Conservation (phyloP, 1,139 yeast species). For the Fermentozyma sake region DNA sequence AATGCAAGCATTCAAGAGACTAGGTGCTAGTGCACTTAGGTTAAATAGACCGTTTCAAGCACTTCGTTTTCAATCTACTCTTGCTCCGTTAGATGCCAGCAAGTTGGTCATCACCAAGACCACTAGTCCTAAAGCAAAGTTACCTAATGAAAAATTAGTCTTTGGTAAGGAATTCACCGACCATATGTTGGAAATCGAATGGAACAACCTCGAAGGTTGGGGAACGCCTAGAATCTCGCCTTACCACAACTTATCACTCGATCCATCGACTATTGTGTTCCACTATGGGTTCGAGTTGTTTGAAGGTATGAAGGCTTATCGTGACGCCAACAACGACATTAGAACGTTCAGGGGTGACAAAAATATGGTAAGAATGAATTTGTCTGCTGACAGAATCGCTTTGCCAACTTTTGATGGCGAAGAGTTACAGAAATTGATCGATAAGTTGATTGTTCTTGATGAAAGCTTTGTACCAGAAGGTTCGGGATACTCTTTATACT, state of each 20-base stretch:
- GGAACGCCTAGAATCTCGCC: conserved; percentile 33
- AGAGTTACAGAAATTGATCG: conserved; percentile 32
- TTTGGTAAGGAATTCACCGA: conserved; percentile 85
- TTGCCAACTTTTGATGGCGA: conserved; percentile 36
- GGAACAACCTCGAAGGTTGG: conserved; percentile 35
- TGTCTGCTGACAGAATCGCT: conserved; percentile 32
- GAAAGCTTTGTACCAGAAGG: conserved; percentile 24
- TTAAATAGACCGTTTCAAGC: too few relatives aligned
- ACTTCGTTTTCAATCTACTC: conserved; percentile 9
- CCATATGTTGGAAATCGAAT: conserved; percentile 38
- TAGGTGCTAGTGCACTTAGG: too few relatives aligned
- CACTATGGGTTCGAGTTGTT: conserved; percentile 27
- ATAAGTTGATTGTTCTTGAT: conserved; percentile 30
- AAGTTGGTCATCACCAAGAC: conserved; percentile 59
- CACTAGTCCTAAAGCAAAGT: conserved; percentile 55
- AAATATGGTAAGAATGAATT: conserved; percentile 37
- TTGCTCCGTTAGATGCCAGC: conserved; percentile 61
- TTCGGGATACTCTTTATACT: conserved; percentile 24
- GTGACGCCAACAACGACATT: conserved; percentile 26
- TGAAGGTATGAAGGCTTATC: conserved; percentile 28
- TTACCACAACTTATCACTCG: conserved; percentile 28
- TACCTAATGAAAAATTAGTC: conserved; percentile 71
- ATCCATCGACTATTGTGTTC: conserved; percentile 24
- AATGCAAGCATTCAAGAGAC: too few relatives aligned
- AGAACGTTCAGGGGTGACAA: conserved; percentile 37